Evolutionary conservation across 805 yeast genomes (phyloP).

Genomic region (Ogataea nonfermentans): DNA sequence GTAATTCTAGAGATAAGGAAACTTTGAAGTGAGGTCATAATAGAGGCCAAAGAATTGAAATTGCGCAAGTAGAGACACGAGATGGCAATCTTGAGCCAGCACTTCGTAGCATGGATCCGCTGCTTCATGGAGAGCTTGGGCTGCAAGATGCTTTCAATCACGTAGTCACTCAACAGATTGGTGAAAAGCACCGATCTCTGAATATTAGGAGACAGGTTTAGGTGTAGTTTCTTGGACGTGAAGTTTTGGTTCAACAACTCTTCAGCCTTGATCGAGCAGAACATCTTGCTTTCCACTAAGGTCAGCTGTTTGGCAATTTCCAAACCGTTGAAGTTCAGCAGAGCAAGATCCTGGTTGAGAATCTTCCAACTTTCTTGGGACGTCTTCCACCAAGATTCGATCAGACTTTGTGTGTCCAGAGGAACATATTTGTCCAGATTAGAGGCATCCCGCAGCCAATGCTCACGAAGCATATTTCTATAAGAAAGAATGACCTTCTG

Average conservation of each 20-base stretch:
- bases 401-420: conserved; percentile 34
- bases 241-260: conserved; percentile 67
- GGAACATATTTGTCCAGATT: conserved; percentile 25
- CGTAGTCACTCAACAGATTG: conserved; percentile 68
- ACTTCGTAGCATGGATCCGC: conserved; percentile 54
- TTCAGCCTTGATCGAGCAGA: conserved; percentile 58
- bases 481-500: conserved; percentile 52
- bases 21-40: conserved; percentile 73
- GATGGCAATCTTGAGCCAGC: conserved; percentile 73
- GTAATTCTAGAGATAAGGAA: conserved; percentile 63
- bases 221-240: conserved; percentile 55
- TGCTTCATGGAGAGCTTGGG: conserved; percentile 47
- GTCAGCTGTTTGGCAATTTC: conserved; percentile 79
- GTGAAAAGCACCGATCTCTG: conserved; percentile 63
- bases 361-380: conserved; percentile 60
- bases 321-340: conserved; percentile 61
- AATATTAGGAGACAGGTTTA: conserved; percentile 62
- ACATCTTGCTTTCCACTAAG: conserved; percentile 64
- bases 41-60: conserved; percentile 76
- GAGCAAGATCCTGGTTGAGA: conserved; percentile 49
- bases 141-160: conserved; percentile 63
- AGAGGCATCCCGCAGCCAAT: conserved; percentile 38
- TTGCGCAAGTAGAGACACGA: conserved; percentile 72
- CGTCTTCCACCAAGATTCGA: conserved; percentile 48
- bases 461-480: conserved; percentile 48